Percentiles rank a stretch among this genome's conserved stretches.
Conservation (phyloP, 805 yeast species). For the Isabelozyma rhagii region DNA sequence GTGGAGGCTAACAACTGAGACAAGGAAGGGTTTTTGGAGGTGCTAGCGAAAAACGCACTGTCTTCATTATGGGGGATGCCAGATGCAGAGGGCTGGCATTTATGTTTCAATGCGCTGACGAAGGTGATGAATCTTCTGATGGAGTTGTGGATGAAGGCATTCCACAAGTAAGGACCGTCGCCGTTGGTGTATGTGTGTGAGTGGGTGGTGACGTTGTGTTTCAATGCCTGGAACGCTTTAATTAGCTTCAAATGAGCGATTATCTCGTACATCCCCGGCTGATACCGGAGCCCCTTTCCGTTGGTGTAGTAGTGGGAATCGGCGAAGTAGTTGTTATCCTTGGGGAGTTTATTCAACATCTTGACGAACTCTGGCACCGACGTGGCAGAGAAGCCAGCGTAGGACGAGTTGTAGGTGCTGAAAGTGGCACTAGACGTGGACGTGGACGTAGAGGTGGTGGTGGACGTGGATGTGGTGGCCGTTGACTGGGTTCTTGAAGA, state of each 20-base stretch:
- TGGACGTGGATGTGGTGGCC: background rate
- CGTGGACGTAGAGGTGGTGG: background rate
- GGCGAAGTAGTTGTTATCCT: background rate
- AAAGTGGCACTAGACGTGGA: background rate
- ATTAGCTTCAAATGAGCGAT: conserved; percentile 20
- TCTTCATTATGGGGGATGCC: background rate
- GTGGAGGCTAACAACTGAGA: background rate
- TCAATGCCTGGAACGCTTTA: conserved; percentile 16
- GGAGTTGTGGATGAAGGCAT: conserved; percentile 18
- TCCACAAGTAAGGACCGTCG: conserved; percentile 10
- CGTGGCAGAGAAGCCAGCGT: background rate
- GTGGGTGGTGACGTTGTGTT: conserved; percentile 5
- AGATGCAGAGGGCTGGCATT: background rate
- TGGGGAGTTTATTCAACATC: background rate
- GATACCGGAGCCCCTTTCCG: background rate
- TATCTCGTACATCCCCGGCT: conserved; percentile 11
- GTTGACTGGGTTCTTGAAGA: background rate
- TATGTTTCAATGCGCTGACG: conserved; percentile 10
- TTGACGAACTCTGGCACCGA: background rate
- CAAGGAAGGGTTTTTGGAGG: background rate
- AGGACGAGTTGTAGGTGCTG: background rate
- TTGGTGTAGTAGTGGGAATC: background rate
- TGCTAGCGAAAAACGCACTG: background rate
- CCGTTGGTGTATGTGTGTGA: background rate
- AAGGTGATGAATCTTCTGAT: conserved; percentile 18